Base-by-base conservation (phyloP, 176 grass and related monocot genomes). In the Guadua angustifolia region DNA sequence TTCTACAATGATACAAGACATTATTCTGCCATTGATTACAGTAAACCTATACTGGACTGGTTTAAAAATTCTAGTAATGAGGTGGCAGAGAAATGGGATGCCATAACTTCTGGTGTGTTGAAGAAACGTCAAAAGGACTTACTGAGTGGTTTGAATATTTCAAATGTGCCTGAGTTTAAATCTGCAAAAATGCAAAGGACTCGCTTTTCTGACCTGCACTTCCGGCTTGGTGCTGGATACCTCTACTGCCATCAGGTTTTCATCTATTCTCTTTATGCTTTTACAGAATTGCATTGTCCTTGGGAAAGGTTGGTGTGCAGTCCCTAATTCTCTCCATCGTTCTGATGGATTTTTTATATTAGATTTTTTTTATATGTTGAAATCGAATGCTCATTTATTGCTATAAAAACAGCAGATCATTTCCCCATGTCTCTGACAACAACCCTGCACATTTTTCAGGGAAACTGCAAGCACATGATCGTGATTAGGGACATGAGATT, bases 401-500 rank as follows among this genome's bases (percentile, higher is more conserved):
- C 10, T 63, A 75, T 58, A 47, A 58, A 51, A 32, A 3, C 4
- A 50, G n/a, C 15, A 63, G 6, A 17, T 46, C 60, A 36, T 77
- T 79, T 9, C 5, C 13, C 57, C 29, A 36, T 62, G 16, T 72
- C 78, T 71, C 78, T 83, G 74, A 50, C 45, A 66, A 22, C 18
- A 33, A 66, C 5, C 44, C 35, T 25, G 29, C 19, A 18, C 77
- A 50, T 70, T 82, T 82, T 87, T 85, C 87, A 98, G 96, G 96
- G 93, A 15, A 92, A 91, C 80, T 98, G 96, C 85, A 98, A 90
- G 60, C 96, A 95, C 79, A 92, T 52, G 63, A 70, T 95, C 4
- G 89, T 95, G 57, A 92, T 98, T 58, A 88, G 93, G 81, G 93
- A 98, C 83, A 86, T 95, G 93, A 88, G 95, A 63, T 61, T 98